Base-by-base conservation (phyloP, 1,284 basidiomycete species). In the Porogramme epimiltina region DNA sequence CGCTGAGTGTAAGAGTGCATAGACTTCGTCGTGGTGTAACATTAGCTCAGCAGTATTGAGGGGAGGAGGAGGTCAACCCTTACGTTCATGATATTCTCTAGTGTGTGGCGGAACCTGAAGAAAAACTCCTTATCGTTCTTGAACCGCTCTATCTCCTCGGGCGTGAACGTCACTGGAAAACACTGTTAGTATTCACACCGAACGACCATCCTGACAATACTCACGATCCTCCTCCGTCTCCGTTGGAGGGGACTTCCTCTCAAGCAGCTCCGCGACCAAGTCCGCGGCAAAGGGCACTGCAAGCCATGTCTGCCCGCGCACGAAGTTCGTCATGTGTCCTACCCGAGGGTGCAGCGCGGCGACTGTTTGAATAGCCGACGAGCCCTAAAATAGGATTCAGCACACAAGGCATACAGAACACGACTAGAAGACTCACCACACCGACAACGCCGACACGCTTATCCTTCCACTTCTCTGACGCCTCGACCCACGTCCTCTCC, bases 331-430 rank as follows among this genome's bases (percentile, higher is more conserved):
- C 24, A 87, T 51, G 50, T 75, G 72, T 45, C 68, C 66, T 4
- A 84, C 82, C 50, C 72, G 73, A 1, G 79, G 74, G 56, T 84
- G 82, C 11, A 87, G 65, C 1, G 81, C 74, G 0, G 84, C 74
- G 0, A 86, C 79, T 13, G 85, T 77, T 59, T 87, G 85, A 19
- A 87, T 75, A 1, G 80, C 82, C n/a, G 81, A 82, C 1, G 83
- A 84, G 1, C 85, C 84, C 82, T 84, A 45, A 20, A 20, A 6
- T 15, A 9, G 28, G 10, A 11, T 40, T 47, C 19, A 40, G 19
- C 26, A 31, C 8, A 13, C 28, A 25, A 34, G 13, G 23, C 13
- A 20, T 19, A 9, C 22, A 31, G 24, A 2, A 26, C n/a, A 19
- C 16, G 18, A 22, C 4, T 18, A 25, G 18, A 16, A 22, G 19